A percentile compares a stretch with the other conserved stretches of the same genome.
Conservation (phyloP, 2,329 filamentous ascomycete species). For the Ophiosphaerella herpotricha region DNA sequence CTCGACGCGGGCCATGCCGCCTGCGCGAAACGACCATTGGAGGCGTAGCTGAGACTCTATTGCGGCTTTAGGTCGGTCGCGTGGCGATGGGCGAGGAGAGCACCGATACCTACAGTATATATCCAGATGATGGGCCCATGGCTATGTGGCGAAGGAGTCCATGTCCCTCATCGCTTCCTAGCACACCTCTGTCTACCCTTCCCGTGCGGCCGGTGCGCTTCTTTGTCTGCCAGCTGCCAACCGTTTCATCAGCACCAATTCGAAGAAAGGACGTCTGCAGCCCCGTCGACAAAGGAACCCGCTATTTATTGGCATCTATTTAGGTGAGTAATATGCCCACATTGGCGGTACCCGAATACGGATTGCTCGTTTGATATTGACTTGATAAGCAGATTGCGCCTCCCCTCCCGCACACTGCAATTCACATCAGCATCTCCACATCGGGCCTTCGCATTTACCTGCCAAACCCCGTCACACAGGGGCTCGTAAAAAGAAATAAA, state of each 20-base stretch:
- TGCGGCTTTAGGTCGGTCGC: not conserved
- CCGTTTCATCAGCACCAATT: too few relatives aligned
- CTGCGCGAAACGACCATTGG: conserved; percentile 5
- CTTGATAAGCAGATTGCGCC: conserved; percentile 1
- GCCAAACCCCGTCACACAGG: not conserved
- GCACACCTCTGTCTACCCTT: too few relatives aligned
- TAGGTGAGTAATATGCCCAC: not conserved
- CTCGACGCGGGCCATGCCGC: not conserved
- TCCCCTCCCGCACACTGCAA: not conserved
- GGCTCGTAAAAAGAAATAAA: not conserved
- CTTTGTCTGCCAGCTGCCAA: too few relatives aligned
- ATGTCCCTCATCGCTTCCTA: too few relatives aligned
- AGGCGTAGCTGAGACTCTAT: conserved; percentile 10
- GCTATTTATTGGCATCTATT: too few relatives aligned
- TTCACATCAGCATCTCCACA: not conserved
- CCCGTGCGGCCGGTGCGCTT: too few relatives aligned
- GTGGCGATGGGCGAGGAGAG: not conserved
- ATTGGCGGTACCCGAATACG: not conserved
- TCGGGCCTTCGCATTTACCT: conserved; percentile 1
- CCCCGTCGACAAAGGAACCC: too few relatives aligned
- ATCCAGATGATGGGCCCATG: too few relatives aligned
- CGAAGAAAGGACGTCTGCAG: too few relatives aligned
- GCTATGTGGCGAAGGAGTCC: too few relatives aligned
- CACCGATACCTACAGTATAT: too few relatives aligned
- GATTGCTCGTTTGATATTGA: conserved; percentile 3